A percentile compares a stretch with the other conserved stretches of the same genome.
Evolutionary conservation across 768 basidiomycete species (phyloP).

Genomic region (Agaricus sinodeliciosus): DNA sequence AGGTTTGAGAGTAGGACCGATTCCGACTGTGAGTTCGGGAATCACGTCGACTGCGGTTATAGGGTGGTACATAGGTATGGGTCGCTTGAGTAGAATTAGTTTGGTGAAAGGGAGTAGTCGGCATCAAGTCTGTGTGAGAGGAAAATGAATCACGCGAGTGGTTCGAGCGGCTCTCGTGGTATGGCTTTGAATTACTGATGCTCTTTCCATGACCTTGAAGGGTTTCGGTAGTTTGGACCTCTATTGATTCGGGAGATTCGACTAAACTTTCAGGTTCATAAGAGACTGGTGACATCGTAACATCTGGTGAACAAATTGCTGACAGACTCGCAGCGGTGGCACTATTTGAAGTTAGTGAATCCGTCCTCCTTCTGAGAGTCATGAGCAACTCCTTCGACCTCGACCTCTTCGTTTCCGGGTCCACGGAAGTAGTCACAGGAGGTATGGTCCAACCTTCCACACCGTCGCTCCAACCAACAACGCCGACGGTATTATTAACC

Average conservation of each 20-base stretch:
- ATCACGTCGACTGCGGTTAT: background rate
- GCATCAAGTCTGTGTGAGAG: background rate
- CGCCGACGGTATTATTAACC: background rate
- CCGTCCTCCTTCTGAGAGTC: slow-evolving; percentile 7
- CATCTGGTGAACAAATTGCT: background rate
- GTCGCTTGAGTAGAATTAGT: background rate
- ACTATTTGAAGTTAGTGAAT: slow-evolving; percentile 4
- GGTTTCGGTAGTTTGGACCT: background rate
- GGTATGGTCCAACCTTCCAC: slow-evolving; percentile 7
- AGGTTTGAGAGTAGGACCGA: background rate
- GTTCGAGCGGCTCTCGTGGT: background rate
- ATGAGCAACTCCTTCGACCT: slow-evolving; percentile 10
- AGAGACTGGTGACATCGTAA: background rate
- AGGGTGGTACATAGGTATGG: background rate
- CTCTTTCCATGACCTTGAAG: background rate
- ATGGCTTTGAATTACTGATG: background rate
- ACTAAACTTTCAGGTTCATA: slow-evolving; percentile 2
- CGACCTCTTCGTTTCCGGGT: slow-evolving; percentile 8
- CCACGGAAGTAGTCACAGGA: background rate
- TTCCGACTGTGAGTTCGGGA: background rate
- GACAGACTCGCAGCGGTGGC: background rate
- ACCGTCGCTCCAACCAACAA: background rate
- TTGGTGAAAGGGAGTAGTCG: background rate
- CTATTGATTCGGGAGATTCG: slow-evolving; percentile 6
- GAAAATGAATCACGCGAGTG: background rate